Evolutionary conservation across 768 basidiomycete species (phyloP), one percentile per base, ranked within the genome.

Genomic region (Leccinum rimulosum): DNA sequence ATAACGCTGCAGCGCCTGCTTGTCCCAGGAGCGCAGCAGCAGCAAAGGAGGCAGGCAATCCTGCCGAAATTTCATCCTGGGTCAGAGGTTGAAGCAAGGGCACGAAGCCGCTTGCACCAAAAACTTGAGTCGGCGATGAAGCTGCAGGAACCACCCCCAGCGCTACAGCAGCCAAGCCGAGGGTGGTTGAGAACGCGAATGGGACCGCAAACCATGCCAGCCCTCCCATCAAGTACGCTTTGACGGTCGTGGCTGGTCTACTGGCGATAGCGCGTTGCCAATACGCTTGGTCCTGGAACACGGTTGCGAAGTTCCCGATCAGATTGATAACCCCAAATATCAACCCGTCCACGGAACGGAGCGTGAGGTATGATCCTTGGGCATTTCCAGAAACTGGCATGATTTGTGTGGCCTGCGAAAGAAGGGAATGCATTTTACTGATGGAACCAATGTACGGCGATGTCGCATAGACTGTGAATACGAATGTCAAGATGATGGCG

Each of bases 201-300:
- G 93, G 93, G 59, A 95, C 93, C 1, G 89, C 84, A 68, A 95
- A 93, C 95, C 95, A 97, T 2, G 92, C 89, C 8, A 95, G 70
- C 3, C 94, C 95, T 48, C 95, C 95, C 8, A 94, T 79, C 4
- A 95, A 77, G 75, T 93, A 98, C 0, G 91, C 95, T 72, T 94
- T 95, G 59, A 95, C 93, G 12, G 89, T 89, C n/a, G 82, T 86
- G 1, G 84, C 86, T 0, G 93, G 93, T 15, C 86, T 77, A 60
- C 87, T 89, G 2, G 95, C 95, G 68, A 97, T 93, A 1, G 94
- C 94, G 12, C 93, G 82, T 68, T 94, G 92, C 87, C 91, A 96
- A 73, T 96, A 98, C 1, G 91, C 88, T 67, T 91, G 87, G 59
- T 84, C 82, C 65, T 83, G 79, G 66, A 84, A 83, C 4, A 86